Conservation (phyloP, 1,139 yeast genomes). For the Hemisphaericaspora xylanilytica region DNA sequence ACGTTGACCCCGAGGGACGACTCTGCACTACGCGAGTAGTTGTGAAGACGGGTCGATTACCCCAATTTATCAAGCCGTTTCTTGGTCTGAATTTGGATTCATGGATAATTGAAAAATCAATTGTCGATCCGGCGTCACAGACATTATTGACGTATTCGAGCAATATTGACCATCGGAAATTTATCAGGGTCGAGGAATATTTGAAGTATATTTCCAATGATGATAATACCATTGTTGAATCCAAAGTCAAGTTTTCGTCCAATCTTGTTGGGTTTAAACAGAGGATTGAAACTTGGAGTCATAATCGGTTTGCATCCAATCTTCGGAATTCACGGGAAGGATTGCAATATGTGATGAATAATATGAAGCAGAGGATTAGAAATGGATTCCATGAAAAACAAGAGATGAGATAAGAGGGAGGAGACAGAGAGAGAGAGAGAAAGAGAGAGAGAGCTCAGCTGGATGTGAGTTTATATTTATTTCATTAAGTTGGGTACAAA, state of each 20-base stretch:
- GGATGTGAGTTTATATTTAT: too few relatives aligned
- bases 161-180: conserved; percentile 80
- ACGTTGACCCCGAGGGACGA: conserved; percentile 60
- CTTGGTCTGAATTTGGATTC: conserved; percentile 70
- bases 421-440: not conserved
- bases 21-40: conserved; percentile 74
- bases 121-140: conserved; percentile 62
- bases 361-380: conserved; percentile 22
- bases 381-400: conserved; percentile 3
- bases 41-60: conserved; percentile 77
- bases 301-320: conserved; percentile 65
- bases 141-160: conserved; percentile 71
- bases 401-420: not conserved
- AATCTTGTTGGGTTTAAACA: conserved; percentile 69
- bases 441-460: too few relatives aligned
- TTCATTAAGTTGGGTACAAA: too few relatives aligned
- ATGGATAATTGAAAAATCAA: conserved; percentile 80
- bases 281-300: conserved; percentile 83
- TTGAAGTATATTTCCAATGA: conserved; percentile 40
- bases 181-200: conserved; percentile 78
- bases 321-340: conserved; percentile 68
- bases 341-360: conserved; percentile 73
- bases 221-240: conserved; percentile 28
- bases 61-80: conserved; percentile 75
- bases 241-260: conserved; percentile 68